Base-by-base conservation (phyloP, 2,329 filamentous ascomycete species). In the Fusarium pseudonygamai region DNA sequence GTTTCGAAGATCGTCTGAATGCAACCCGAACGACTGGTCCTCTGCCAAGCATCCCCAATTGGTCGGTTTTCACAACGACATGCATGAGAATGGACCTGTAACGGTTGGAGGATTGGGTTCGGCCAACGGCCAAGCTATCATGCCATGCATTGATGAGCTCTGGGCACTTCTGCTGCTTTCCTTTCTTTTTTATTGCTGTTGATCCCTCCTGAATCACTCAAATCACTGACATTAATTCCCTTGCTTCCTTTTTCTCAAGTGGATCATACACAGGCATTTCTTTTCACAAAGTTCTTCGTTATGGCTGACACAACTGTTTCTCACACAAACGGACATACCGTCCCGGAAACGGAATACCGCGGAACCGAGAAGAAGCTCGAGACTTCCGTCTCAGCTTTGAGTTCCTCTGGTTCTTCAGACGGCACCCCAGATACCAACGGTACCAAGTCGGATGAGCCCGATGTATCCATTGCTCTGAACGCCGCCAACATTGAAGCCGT, bases 381-480 rank as follows among this genome's bases (percentile, higher is more conserved):
- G 11, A 42, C 10, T 20, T 67, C 60, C 2, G 60, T 57, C 52
- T 28, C 32, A 20, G 53, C 53, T 12, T 26, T 59, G 9, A 59
- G 39, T 2, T 22, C 37, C 15, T 57, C 59, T 20, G 59, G 26
- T 9, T 43, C 37, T 15, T 36, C 59, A 6, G 32, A 18, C 6
- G 34, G 32, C 5, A 43, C 28, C 16, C n/a, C 39, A 9, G 50
- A 45, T 14, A 15, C 26, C 15, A 40, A 40, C 20, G 22, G 32
- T 16, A 18, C 30, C 22, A 43, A 28, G 20, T 64, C 46, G 4
- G 64, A 69, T 5, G 47, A 63, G 2, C 24, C 50, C 3, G 71
- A 72, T 42, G 50, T 69, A 4, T 64, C 63, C 6, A 66, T 75
- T 26, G 74, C 73, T 9, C 39, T 69, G 14, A 67, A 67, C 7